These are phyloP conservation scores for Kodamaea laetipori DNA, from an alignment of 805 yeast genomes.

Conservation along the genomic window DNA sequence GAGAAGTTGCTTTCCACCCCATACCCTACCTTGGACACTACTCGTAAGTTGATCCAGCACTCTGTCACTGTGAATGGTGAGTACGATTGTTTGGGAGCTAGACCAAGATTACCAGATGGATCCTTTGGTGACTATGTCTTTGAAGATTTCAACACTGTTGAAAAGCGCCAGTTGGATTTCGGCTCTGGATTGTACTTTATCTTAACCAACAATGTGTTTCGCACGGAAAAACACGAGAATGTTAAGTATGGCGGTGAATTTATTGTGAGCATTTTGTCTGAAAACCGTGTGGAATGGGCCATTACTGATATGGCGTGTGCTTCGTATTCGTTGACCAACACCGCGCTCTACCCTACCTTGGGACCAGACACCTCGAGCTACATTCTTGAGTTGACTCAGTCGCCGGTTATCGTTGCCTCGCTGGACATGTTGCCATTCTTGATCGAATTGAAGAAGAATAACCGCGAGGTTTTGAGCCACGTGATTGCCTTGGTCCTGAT, in stretches of 20 bases:
- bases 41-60: constrained; percentile 46
- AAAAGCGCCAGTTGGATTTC: constrained; percentile 31
- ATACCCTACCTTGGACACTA: constrained; percentile 49
- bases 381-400: constrained; percentile 60
- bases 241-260: constrained; percentile 34
- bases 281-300: constrained; percentile 68
- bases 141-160: constrained; percentile 32
- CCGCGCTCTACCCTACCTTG: constrained; percentile 36
- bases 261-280: constrained; percentile 56
- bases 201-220: constrained; percentile 35
- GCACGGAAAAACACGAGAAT: constrained; percentile 26
- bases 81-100: constrained; percentile 48
- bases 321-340: constrained; percentile 40
- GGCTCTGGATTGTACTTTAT: constrained; percentile 44
- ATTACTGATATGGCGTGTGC: constrained; percentile 68
- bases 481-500: constrained; percentile 40
- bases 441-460: constrained; percentile 29
- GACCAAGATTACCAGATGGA: constrained; percentile 31
- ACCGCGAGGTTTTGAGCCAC: constrained; percentile 27
- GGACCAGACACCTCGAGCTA: constrained; percentile 61
- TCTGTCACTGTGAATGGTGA: constrained; percentile 39
- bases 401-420: constrained; percentile 50
- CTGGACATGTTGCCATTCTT: constrained; percentile 33
- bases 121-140: constrained; percentile 34
- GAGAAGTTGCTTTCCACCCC: constrained; percentile 34